Evolutionary conservation across 352 stramenopile species (phyloP).

Genomic region (Pythium folliculosum): DNA sequence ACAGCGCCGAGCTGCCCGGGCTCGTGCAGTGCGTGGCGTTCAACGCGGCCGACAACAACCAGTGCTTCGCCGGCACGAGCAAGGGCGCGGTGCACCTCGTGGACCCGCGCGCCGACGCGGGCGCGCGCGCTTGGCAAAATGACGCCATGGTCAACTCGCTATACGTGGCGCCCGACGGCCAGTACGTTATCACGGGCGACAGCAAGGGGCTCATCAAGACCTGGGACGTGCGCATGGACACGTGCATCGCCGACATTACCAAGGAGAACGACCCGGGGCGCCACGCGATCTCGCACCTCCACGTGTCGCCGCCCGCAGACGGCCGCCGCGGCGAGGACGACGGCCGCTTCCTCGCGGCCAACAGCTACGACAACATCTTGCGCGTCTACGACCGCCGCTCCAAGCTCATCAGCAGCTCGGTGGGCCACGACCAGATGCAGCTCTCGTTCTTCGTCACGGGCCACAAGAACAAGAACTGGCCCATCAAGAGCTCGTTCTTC

Average conservation of each 20-base stretch:
- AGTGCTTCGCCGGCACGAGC: constrained; percentile 82
- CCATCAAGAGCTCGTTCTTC: constrained; percentile 90
- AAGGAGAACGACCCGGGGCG: constrained; percentile 73
- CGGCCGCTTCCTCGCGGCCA: constrained; percentile 78
- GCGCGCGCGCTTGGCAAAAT: constrained; percentile 64
- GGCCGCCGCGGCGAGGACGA: constrained; percentile 62
- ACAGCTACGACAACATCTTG: constrained; percentile 90
- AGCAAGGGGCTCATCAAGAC: constrained; percentile 89
- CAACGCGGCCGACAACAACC: constrained; percentile 79
- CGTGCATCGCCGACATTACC: constrained; percentile 77
- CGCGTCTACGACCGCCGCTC: constrained; percentile 86
- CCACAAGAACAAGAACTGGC: constrained; percentile 92
- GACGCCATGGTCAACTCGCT: constrained; percentile 88
- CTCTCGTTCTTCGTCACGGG: constrained; percentile 75
- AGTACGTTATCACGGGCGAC: constrained; percentile 80
- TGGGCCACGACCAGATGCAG: constrained; percentile 77
- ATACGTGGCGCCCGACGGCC: constrained; percentile 72
- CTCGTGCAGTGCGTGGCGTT: constrained; percentile 87
- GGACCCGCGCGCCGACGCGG: constrained; percentile 58
- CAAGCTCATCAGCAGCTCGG: constrained; percentile 77
- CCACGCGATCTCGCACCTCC: constrained; percentile 84
- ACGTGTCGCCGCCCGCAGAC: constrained; percentile 73
- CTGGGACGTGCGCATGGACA: constrained; percentile 83
- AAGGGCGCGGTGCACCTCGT: constrained; percentile 77
- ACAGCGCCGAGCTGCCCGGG: constrained; percentile 69